Percentiles rank a stretch among this genome's conserved stretches.
phyloP scores from a whole-genome alignment of 805 yeast genomes.

The Candida awuae region DNA sequence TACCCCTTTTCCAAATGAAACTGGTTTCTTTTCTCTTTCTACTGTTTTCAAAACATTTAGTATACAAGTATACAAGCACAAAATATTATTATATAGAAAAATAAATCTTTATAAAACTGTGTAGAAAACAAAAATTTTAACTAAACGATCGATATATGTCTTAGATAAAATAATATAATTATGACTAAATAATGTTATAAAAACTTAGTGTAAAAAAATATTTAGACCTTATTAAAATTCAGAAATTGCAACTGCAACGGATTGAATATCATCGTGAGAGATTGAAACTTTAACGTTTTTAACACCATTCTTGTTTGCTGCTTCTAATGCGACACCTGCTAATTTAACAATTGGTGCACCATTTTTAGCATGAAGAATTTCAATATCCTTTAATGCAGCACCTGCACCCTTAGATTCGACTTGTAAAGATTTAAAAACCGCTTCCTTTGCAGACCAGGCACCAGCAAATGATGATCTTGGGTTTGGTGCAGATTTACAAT shows the following conservation, averaged over 20 bases:
- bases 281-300: slow-evolving; percentile 75
- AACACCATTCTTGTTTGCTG: slow-evolving; percentile 67
- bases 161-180: too few relatives aligned
- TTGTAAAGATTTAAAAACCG: slow-evolving; percentile 92
- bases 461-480: slow-evolving; percentile 93
- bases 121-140: too few relatives aligned
- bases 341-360: slow-evolving; percentile 80
- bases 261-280: slow-evolving; percentile 94
- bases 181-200: too few relatives aligned
- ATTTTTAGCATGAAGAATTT: slow-evolving; percentile 60
- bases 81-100: too few relatives aligned
- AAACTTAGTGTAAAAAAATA: too few relatives aligned
- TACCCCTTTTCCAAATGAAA: too few relatives aligned
- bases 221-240: slow-evolving; percentile 32
- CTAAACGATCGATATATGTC: too few relatives aligned
- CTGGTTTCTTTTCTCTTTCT: too few relatives aligned
- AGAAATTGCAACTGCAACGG: slow-evolving; percentile 91
- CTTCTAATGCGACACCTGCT: slow-evolving; percentile 65
- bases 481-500: slow-evolving; percentile 66
- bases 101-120: too few relatives aligned
- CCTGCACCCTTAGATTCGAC: slow-evolving; percentile 91
- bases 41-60: too few relatives aligned
- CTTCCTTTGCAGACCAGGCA: slow-evolving; percentile 99
- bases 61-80: too few relatives aligned
- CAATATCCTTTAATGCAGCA: slow-evolving; percentile 87